These are phyloP conservation scores for Rhodomyrtus psidioides DNA, from an alignment of 441 rosid genomes.

Conservation along the genomic window DNA sequence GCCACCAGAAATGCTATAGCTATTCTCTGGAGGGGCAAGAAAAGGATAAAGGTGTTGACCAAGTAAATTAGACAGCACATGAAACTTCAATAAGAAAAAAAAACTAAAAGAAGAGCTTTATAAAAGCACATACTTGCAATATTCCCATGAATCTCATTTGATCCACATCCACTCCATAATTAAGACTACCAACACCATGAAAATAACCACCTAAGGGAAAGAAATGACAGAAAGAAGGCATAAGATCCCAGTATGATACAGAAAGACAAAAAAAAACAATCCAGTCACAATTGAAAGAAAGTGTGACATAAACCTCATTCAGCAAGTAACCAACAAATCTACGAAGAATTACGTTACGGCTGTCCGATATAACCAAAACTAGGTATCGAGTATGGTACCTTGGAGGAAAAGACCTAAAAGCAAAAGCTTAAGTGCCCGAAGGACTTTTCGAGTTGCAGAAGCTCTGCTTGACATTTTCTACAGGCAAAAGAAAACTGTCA, in stretches of 20 bases:
- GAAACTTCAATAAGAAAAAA: background rate
- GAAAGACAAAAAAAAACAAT: background rate
- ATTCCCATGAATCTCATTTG: constrained; percentile 71
- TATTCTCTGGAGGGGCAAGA: constrained; percentile 51
- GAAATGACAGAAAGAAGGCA: background rate
- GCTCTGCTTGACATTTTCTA: constrained; percentile 51
- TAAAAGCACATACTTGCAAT: constrained; percentile 46
- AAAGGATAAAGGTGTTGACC: background rate
- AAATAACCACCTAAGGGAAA: constrained; percentile 59
- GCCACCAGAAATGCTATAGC: constrained; percentile 60
- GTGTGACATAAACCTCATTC: background rate
- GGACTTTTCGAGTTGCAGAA: constrained; percentile 58
- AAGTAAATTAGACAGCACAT: background rate
- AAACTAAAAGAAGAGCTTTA: background rate
- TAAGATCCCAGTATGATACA: background rate
- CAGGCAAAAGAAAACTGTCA: background rate
- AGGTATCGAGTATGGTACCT: constrained; percentile 25
- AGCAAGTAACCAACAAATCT: background rate
- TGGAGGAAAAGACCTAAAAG: constrained; percentile 67
- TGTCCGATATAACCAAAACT: background rate
- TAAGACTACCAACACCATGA: constrained; percentile 54
- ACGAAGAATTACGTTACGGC: background rate
- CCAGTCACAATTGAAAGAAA: background rate
- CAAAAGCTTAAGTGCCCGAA: constrained; percentile 53
- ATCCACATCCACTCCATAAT: constrained; percentile 52